Evolutionary conservation across 208 protist genomes (phyloP).

Genomic region (Blastocrithidia nonstop): DNA sequence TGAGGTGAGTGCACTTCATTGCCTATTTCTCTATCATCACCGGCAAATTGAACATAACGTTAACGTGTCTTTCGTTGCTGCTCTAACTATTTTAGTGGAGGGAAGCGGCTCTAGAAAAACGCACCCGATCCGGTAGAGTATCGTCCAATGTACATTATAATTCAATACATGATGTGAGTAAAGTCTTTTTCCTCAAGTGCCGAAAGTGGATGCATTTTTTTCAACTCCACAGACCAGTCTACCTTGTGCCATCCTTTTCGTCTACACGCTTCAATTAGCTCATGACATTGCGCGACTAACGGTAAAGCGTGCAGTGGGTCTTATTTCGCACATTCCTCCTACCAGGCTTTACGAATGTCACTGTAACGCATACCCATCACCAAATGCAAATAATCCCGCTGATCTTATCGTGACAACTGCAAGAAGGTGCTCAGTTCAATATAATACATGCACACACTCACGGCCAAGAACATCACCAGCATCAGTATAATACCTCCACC

Average conservation of each 20-base stretch:
- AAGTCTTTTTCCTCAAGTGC: conserved; percentile 29
- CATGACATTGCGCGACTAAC: conserved; percentile 22
- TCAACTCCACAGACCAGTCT: conserved; percentile 45
- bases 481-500: conserved; percentile 7
- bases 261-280: conserved; percentile 36
- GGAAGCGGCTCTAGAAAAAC: conserved; percentile 27
- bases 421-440: conserved; percentile 30
- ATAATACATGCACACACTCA: conserved; percentile 22
- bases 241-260: conserved; percentile 29
- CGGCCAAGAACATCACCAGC: neutral
- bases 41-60: too few species aligned
- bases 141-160: conserved; percentile 24
- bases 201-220: conserved; percentile 20
- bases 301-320: conserved; percentile 60
- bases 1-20: too few species aligned
- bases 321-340: conserved; percentile 29
- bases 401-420: conserved; percentile 33
- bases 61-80: too few species aligned
- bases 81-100: too few species aligned
- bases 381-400: conserved; percentile 45
- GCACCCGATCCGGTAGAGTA: conserved; percentile 17
- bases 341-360: conserved; percentile 31
- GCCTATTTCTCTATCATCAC: too few species aligned
- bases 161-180: conserved; percentile 48
- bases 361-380: conserved; percentile 49